Evolutionary conservation across 495 filamentous ascomycete genomes (phyloP).

Genomic region (Penicillium paxilli): DNA sequence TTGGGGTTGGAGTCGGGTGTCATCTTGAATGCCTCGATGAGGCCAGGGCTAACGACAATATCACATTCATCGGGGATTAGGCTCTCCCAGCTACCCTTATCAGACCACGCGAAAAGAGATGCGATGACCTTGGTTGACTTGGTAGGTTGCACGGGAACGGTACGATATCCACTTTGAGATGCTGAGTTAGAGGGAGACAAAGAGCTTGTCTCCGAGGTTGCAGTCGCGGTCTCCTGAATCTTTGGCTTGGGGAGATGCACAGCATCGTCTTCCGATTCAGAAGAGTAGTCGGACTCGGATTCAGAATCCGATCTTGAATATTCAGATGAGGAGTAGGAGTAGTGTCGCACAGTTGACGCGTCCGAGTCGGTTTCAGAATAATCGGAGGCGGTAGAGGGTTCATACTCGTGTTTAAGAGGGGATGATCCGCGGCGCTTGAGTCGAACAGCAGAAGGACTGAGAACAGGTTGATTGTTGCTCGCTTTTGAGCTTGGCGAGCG

Average conservation of each 20-base stretch:
- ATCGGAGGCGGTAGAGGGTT: conserved; percentile 79
- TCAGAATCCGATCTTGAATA: conserved; percentile 43
- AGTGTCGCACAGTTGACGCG: conserved; percentile 51
- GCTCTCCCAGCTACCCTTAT: conserved; percentile 77
- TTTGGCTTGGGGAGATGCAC: conserved; percentile 19
- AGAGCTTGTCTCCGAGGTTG: conserved; percentile 47
- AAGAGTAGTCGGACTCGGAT: conserved; percentile 42
- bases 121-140: conserved; percentile 69
- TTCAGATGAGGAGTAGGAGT: conserved; percentile 47
- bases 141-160: conserved; percentile 53
- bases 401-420: conserved; percentile 96
- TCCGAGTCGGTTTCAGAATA: conserved; percentile 50
- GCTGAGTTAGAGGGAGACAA: conserved; percentile 75
- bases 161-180: conserved; percentile 64
- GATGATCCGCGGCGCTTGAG: conserved; percentile 79
- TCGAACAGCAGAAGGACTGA: conserved; percentile 39
- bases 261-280: conserved; percentile 54
- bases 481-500: conserved; percentile 51
- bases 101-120: conserved; percentile 81
- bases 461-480: conserved; percentile 48
- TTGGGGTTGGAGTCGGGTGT: conserved; percentile 34
- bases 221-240: conserved; percentile 31
- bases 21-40: conserved; percentile 80
- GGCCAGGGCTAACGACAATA: conserved; percentile 77
- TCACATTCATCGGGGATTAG: conserved; percentile 73